Percentiles rank a stretch among this genome's conserved stretches.
phyloP scores from a whole-genome alignment of 345 rosid genomes.

The Murraya paniculata region DNA sequence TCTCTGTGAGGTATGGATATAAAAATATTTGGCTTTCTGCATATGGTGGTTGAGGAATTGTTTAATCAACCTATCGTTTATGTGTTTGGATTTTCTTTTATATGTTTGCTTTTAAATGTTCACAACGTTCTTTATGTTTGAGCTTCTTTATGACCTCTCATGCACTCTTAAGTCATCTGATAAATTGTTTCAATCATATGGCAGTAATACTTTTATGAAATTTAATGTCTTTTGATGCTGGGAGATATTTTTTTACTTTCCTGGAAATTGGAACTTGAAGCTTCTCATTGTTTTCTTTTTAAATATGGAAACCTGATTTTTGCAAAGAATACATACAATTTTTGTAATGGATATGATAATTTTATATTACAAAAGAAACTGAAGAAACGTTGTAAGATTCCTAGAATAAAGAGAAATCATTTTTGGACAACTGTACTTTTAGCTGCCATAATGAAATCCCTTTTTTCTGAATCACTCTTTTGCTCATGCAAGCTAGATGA shows the following conservation, averaged over 20 bases:
- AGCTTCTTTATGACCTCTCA: background rate
- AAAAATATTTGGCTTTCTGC: background rate
- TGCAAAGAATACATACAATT: background rate
- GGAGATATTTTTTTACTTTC: background rate
- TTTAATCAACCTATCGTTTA: background rate
- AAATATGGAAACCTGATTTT: background rate
- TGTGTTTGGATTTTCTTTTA: background rate
- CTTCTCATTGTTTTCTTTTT: background rate
- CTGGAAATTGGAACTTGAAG: background rate
- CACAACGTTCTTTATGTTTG: background rate
- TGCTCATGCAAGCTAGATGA: background rate
- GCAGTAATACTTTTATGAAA: background rate
- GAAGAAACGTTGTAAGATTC: too few species aligned
- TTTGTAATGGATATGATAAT: background rate
- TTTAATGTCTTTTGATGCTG: background rate
- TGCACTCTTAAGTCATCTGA: background rate
- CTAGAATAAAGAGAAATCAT: too few species aligned
- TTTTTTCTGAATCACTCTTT: background rate
- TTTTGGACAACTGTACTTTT: background rate
- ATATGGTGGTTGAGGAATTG: background rate
- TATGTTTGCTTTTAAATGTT: background rate
- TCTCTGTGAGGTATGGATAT: constrained; percentile 65
- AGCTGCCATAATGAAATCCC: background rate
- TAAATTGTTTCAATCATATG: background rate
- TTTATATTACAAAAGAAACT: too few species aligned